These are phyloP conservation scores for Candida incommunis DNA, from an alignment of 805 yeast species.

Conservation along the genomic window DNA sequence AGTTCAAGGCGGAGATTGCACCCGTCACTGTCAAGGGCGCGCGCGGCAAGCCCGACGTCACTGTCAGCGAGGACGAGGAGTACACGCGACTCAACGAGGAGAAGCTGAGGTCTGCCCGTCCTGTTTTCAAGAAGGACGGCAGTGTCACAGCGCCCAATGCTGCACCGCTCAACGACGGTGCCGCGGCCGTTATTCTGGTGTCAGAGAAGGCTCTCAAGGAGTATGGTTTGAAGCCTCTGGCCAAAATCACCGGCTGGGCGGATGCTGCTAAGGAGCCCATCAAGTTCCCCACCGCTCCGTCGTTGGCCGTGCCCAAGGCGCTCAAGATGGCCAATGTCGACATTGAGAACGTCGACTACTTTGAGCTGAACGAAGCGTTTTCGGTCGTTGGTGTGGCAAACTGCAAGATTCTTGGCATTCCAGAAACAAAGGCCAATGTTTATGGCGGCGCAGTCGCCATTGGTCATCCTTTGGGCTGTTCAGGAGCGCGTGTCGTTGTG, in stretches of 20 bases:
- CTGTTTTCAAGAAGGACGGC: conserved; percentile 92
- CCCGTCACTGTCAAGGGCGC: conserved; percentile 81
- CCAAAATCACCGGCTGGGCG: conserved; percentile 88
- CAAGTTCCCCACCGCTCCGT: conserved; percentile 93
- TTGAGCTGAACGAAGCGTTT: conserved; percentile 96
- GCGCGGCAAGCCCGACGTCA: conserved; percentile 73
- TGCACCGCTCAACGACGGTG: conserved; percentile 94
- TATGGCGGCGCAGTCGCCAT: conserved; percentile 96
- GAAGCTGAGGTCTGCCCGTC: conserved; percentile 69
- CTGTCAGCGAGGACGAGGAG: conserved; percentile 75
- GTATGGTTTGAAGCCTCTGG: conserved; percentile 77
- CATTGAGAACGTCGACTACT: conserved; percentile 64
- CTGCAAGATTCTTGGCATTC: conserved; percentile 48
- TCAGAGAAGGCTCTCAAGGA: conserved; percentile 76
- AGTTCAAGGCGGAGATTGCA: conserved; percentile 68
- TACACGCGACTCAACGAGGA: conserved; percentile 59
- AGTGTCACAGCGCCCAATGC: conserved; percentile 97
- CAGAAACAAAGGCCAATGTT: conserved; percentile 60
- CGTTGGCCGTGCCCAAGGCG: conserved; percentile 92
- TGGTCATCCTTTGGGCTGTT: conserved; percentile 93
- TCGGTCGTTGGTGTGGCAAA: conserved; percentile 92
- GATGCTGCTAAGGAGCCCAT: conserved; percentile 94
- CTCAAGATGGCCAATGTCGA: conserved; percentile 67
- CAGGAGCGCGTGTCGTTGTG: conserved; percentile 89
- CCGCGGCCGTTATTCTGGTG: conserved; percentile 83